Conservation (phyloP, 441 rosid genomes). For the Hypseocharis bilobata region DNA sequence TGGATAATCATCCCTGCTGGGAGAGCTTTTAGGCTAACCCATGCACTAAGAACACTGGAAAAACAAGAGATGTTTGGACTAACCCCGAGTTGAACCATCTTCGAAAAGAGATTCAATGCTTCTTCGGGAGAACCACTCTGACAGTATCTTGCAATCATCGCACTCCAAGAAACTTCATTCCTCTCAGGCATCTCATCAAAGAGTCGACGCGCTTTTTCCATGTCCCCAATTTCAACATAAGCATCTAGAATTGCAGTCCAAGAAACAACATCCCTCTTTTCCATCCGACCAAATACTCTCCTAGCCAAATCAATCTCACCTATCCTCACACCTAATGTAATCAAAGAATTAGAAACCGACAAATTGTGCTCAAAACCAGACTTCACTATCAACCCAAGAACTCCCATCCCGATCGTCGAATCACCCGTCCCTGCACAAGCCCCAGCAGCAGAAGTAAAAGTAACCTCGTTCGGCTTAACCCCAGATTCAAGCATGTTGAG, state of each 20-base stretch:
- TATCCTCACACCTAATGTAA: conserved; percentile 40
- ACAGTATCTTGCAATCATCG: conserved; percentile 40
- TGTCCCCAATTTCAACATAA: conserved; percentile 34
- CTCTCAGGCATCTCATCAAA: conserved; percentile 47
- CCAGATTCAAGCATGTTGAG: conserved; percentile 32
- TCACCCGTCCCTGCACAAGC: conserved; percentile 34
- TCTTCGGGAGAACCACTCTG: conserved; percentile 44
- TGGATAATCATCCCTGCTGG: conserved; percentile 36
- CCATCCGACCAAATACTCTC: conserved; percentile 38
- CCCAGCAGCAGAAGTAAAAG: conserved; percentile 38
- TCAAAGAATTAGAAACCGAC: conserved; percentile 47
- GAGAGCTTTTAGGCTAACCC: conserved; percentile 32
- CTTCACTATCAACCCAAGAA: conserved; percentile 40
- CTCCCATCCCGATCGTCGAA: conserved; percentile 31
- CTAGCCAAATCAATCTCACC: conserved; percentile 34
- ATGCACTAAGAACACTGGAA: conserved; percentile 32
- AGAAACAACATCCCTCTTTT: conserved; percentile 41
- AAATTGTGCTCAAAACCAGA: conserved; percentile 35
- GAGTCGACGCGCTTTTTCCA: conserved; percentile 39
- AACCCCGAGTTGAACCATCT: conserved; percentile 32
- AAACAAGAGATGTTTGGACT: conserved; percentile 37
- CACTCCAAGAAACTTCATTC: conserved; percentile 40
- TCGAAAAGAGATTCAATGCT: conserved; percentile 35
- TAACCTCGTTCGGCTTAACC: conserved; percentile 41
- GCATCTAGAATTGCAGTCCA: conserved; percentile 51